These are phyloP conservation scores for Neurospora sp. DNA, from an alignment of 2,329 filamentous ascomycete genomes.

Conservation along the genomic window DNA sequence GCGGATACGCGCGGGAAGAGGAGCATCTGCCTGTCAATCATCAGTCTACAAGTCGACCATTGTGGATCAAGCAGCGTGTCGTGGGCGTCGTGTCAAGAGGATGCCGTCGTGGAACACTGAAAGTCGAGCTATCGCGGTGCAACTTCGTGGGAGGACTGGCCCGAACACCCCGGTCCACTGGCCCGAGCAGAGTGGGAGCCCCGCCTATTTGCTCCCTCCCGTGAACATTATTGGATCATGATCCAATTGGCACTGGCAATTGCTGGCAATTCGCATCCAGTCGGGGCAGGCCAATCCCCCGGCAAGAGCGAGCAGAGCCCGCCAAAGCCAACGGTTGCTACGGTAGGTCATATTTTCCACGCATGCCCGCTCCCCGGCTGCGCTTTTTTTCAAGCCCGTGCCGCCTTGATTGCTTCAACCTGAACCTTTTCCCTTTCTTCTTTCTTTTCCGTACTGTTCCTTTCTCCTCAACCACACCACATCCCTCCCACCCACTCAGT, in stretches of 20 bases:
- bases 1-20: background rate
- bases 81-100: background rate
- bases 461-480: slow-evolving; percentile 26
- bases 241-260: background rate
- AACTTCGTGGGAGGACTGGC: background rate
- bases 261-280: background rate
- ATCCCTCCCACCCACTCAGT: slow-evolving; percentile 21
- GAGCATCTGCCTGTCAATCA: background rate
- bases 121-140: background rate
- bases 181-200: background rate
- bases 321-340: background rate
- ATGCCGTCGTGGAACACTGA: background rate
- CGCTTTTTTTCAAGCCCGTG: slow-evolving; percentile 24
- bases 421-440: slow-evolving; percentile 25
- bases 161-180: background rate
- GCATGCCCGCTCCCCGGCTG: slow-evolving; percentile 16
- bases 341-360: slow-evolving; percentile 2
- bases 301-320: background rate
- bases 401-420: slow-evolving; percentile 16
- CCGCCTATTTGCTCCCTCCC: background rate
- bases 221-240: background rate
- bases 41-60: background rate
- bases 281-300: background rate
- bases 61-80: background rate
- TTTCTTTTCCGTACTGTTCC: slow-evolving; percentile 26